Evolutionary conservation across 1,284 basidiomycete genomes (phyloP).

Genomic region (Dichomitus squalens): DNA sequence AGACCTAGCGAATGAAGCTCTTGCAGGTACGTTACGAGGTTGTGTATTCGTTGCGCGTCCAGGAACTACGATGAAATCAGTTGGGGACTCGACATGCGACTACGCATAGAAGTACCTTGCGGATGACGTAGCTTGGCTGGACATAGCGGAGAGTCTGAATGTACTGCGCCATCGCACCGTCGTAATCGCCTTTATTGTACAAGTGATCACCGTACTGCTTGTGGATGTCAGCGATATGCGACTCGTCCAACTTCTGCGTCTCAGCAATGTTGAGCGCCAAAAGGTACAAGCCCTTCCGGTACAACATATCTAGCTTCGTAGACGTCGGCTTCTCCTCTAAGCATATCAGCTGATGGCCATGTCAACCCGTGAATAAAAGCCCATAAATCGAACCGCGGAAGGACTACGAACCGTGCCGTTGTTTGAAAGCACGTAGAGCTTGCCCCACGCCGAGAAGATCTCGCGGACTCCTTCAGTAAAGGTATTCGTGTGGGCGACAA

Average conservation of each 20-base stretch:
- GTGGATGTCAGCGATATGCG: slow-evolving; percentile 84
- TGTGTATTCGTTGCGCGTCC: slow-evolving; percentile 94
- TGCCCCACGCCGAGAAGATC: slow-evolving; percentile 79
- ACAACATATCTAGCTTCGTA: slow-evolving; percentile 82
- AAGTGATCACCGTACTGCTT: slow-evolving; percentile 91
- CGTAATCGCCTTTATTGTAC: slow-evolving; percentile 90
- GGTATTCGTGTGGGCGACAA: slow-evolving; percentile 81
- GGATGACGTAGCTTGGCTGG: slow-evolving; percentile 94
- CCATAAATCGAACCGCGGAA: too few species aligned
- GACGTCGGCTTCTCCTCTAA: slow-evolving; percentile 81
- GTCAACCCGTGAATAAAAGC: too few species aligned
- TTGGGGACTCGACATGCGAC: not conserved
- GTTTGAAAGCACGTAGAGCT: slow-evolving; percentile 76
- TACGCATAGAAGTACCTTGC: slow-evolving; percentile 64
- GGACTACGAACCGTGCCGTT: slow-evolving; percentile 62
- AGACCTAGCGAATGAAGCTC: slow-evolving; percentile 89
- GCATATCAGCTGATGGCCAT: slow-evolving; percentile 55
- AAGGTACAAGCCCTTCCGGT: slow-evolving; percentile 73
- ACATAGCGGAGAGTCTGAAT: slow-evolving; percentile 88
- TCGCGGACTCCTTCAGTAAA: slow-evolving; percentile 82
- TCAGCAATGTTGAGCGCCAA: slow-evolving; percentile 80
- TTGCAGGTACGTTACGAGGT: slow-evolving; percentile 94
- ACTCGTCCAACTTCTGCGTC: slow-evolving; percentile 71
- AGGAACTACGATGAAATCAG: slow-evolving; percentile 73
- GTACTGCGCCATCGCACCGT: slow-evolving; percentile 92